Base-by-base conservation (phyloP, 2,329 filamentous ascomycete genomes). In the Trichoderma sp. region DNA sequence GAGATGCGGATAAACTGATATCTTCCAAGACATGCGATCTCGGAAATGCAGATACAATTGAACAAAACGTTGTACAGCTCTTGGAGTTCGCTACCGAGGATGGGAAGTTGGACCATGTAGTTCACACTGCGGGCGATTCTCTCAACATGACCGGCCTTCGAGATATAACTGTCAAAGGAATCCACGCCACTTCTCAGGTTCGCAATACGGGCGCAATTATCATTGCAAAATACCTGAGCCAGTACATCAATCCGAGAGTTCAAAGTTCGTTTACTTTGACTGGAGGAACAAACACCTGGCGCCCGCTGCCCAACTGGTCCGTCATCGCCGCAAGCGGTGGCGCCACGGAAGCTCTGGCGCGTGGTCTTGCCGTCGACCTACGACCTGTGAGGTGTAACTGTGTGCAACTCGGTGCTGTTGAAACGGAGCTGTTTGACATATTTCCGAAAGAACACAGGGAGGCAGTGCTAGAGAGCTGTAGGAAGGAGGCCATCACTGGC, bases 311-410 rank as follows among this genome's bases (percentile, higher is more conserved):
- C 1, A 79, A 83, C 25, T 89, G 84, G 84, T 77, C 78, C 4
- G 77, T 87, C 22, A 70, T 86, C 1, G 80, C 80, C 0, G 77
- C 78, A 2, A 84, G 82, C 63, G 82, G 81, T 0, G 82, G 84
- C 0, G 87, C 83, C 0, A 70, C 86, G 7, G 80, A 87, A 59
- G 82, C 83, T 3, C 80, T 90, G 74, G 80, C 81, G 2, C 80
- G 85, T 2, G 83, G 81, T 3, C 77, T 92, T 37, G 89, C 89
- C 2, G 72, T 90, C 35, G 89, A 91, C 72, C 73, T 92, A 66
- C 83, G 82, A 70, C 89, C 89, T 0, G 76, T 90, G 9, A 78
- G 90, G 2, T 88, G 90, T 29, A 92, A 92, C 73, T 73, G 84
- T 0, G 85, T 91, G 1, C 80, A 77, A 64, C 87, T 88, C 0